Conservation (phyloP, 2,329 filamentous ascomycete genomes). For the Dothistroma pini region DNA sequence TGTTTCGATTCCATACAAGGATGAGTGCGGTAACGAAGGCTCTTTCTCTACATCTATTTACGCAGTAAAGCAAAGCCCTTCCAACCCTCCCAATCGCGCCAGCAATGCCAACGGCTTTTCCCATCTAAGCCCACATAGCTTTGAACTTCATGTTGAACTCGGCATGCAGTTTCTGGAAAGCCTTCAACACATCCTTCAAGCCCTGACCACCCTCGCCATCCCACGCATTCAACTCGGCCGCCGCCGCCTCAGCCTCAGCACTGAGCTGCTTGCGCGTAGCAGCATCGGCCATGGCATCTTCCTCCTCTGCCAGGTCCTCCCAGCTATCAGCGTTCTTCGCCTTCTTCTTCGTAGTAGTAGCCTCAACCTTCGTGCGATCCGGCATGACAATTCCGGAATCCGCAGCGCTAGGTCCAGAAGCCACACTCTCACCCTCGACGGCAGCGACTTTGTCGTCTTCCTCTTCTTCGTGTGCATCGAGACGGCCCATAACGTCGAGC, state of each 20-base stretch:
- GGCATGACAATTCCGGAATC: constrained; percentile 32
- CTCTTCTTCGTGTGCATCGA: constrained; percentile 49
- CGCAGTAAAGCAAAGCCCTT: not conserved
- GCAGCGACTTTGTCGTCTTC: constrained; percentile 41
- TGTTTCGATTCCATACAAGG: too few species aligned
- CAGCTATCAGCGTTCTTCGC: constrained; percentile 43
- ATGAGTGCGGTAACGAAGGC: not conserved
- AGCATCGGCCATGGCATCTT: constrained; percentile 24
- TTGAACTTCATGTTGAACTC: constrained; percentile 64
- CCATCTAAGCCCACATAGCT: constrained; percentile 54
- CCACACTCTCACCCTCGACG: constrained; percentile 26
- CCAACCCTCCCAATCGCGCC: not conserved
- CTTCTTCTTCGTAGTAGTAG: constrained; percentile 33
- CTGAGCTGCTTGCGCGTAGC: constrained; percentile 25
- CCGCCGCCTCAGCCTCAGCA: constrained; percentile 24
- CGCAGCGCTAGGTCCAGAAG: constrained; percentile 26
- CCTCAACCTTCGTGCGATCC: constrained; percentile 24
- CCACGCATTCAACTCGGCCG: constrained; percentile 35
- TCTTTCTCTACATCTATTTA: not conserved
- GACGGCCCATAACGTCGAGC: constrained; percentile 50
- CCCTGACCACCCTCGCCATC: constrained; percentile 43
- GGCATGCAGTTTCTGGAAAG: constrained; percentile 55
- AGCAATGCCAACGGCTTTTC: not conserved
- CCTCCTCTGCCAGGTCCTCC: constrained; percentile 40
- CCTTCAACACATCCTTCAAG: constrained; percentile 55